Evolutionary conservation across 257 asterid species (phyloP), one percentile per base, ranked within the genome.

Genomic region (Mitragyna speciosa): DNA sequence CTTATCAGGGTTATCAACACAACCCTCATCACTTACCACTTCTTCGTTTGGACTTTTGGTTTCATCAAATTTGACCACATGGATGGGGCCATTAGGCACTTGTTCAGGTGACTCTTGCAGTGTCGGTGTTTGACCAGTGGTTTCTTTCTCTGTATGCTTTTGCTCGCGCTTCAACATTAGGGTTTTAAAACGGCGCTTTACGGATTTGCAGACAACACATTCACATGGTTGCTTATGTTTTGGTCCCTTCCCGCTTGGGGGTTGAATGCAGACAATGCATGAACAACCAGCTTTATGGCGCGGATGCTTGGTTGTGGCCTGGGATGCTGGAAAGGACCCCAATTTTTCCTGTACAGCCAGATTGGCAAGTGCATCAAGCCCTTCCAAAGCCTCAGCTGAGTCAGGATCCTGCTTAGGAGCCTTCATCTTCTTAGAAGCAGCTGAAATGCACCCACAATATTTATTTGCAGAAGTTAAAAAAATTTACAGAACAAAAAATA

Each of bases 201-300:
- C 79, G 24, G 93, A 91, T 74, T 84, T 82, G 81, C 97, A 94
- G 65, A 88, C 90, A 14, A 85, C 84, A 58, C 97, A 92, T 6
- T 87, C 89, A 9, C 98, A 94, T 20, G 90, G 81, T 70, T 92
- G 93, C 75, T 80, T 75, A 85, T 93, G 97, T 78, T 89, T 91
- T 9, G 89, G 83, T 56, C 92, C 88, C 76, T 90, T 90, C 74
- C 96, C 96, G 56, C 94, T 93, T 45, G 98, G 92, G 52, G 95
- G 95, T 82, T 93, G 96, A 82, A 91, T 85, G 92, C 98, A 94
- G 69, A 91, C 94, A 49, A 93, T 89, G 88, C 98, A 94, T 4
- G 88, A 28, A 78, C 98, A 94, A 75, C 94, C 91, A 72, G 88
- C 87, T 73, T 84, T 90, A 73, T 94, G 97, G 41, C 92, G 93